Percentiles rank a stretch among this genome's conserved stretches.
These are phyloP conservation scores for Boletus edulis DNA, from an alignment of 768 basidiomycete genomes.

Conservation along the genomic window DNA sequence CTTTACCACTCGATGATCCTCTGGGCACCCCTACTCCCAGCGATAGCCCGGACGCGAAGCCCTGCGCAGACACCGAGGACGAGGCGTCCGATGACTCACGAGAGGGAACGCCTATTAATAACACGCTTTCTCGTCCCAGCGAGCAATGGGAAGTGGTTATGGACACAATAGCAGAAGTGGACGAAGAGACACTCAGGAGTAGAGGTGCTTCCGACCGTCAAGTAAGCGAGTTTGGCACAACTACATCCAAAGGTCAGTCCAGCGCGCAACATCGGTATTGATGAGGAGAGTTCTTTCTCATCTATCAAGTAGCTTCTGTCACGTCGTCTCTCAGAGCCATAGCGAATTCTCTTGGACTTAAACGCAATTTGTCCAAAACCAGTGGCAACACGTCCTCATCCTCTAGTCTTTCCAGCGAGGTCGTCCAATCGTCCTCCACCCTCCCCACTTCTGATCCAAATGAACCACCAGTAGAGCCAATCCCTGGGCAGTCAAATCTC, in stretches of 20 bases:
- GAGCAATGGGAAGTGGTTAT: slow-evolving; percentile 88
- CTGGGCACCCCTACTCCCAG: slow-evolving; percentile 54
- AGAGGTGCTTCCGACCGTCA: slow-evolving; percentile 38
- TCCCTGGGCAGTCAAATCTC: slow-evolving; percentile 59
- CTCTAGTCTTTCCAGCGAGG: slow-evolving; percentile 25
- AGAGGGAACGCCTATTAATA: slow-evolving; percentile 16
- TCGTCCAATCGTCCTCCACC: slow-evolving; percentile 24
- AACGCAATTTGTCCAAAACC: slow-evolving; percentile 37
- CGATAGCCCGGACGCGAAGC: slow-evolving; percentile 37
- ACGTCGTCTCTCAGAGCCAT: slow-evolving; percentile 73
- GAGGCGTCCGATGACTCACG: slow-evolving; percentile 26
- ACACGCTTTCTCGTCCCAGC: slow-evolving; percentile 54
- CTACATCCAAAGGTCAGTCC: slow-evolving; percentile 57
- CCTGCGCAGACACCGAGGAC: slow-evolving; percentile 31
- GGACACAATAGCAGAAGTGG: slow-evolving; percentile 71
- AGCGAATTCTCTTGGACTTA: slow-evolving; percentile 74
- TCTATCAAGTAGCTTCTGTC: slow-evolving; percentile 46
- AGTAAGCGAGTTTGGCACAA: slow-evolving; percentile 73
- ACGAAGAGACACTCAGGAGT: slow-evolving; percentile 46
- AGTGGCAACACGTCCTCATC: slow-evolving; percentile 27
- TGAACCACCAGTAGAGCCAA: slow-evolving; percentile 37
- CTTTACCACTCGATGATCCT: slow-evolving; percentile 56
- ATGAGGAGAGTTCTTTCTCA: not conserved
- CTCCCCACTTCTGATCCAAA: slow-evolving; percentile 28
- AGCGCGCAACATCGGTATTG: not conserved